phyloP scores from a whole-genome alignment of 306 rosid species.

The Quillaja saponaria region DNA sequence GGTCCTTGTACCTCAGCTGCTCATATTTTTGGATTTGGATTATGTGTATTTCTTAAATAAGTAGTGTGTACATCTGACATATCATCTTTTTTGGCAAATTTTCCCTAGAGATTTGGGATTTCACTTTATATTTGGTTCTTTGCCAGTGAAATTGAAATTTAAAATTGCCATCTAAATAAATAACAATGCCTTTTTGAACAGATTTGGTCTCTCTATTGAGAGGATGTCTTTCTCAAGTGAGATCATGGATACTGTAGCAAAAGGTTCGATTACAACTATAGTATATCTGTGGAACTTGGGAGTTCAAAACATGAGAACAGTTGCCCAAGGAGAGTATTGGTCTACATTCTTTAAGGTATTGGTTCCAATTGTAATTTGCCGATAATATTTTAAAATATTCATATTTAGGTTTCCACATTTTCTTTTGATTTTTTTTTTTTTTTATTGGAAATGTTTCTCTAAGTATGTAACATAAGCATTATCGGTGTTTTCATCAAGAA shows the following conservation, averaged over 20 bases:
- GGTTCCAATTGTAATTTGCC: background rate
- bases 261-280: slow-evolving; percentile 43
- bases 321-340: slow-evolving; percentile 77
- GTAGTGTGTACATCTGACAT: slow-evolving; percentile 13
- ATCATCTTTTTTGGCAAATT: slow-evolving; percentile 4
- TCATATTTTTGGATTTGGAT: no score
- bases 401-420: no score
- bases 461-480: slow-evolving; percentile 8
- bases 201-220: slow-evolving; percentile 50
- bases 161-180: slow-evolving; percentile 27
- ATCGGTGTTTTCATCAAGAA: slow-evolving; percentile 5
- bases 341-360: slow-evolving; percentile 68
- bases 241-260: slow-evolving; percentile 44
- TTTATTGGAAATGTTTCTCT: background rate
- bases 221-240: slow-evolving; percentile 39
- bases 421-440: background rate
- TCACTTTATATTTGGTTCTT: background rate
- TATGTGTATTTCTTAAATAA: no score
- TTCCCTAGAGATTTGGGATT: no score
- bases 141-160: background rate
- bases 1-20: no score
- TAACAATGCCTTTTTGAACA: slow-evolving; percentile 34
- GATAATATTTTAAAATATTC: background rate
- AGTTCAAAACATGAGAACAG: slow-evolving; percentile 38
- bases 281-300: slow-evolving; percentile 65